Conservation (phyloP, 129 eudicot genomes). For the Ambrosia trifida region DNA sequence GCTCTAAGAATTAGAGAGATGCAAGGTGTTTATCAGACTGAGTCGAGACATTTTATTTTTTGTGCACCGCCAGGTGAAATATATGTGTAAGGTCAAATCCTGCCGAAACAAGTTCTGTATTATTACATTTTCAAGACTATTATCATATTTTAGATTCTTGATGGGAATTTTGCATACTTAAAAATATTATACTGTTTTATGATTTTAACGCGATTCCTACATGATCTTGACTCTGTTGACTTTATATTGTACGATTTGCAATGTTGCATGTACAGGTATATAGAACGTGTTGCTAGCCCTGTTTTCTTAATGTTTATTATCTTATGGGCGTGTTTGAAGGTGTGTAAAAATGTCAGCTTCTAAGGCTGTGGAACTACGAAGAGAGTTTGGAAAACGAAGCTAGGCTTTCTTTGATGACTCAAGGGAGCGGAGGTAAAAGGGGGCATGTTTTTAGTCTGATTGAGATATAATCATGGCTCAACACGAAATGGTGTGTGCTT, state of each 20-base stretch:
- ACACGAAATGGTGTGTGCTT: too few species aligned
- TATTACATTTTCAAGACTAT: constrained; percentile 30
- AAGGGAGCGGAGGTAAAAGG: too few species aligned
- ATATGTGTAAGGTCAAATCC: background rate
- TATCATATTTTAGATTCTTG: constrained; percentile 21
- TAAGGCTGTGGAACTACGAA: too few species aligned
- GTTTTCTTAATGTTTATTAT: background rate
- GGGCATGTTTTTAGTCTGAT: too few species aligned
- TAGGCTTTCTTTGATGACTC: too few species aligned
- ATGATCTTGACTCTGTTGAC: background rate
- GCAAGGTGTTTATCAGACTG: constrained; percentile 11
- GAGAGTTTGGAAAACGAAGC: too few species aligned
- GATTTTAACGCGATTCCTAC: background rate
- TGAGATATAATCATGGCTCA: too few species aligned
- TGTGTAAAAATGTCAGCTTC: background rate
- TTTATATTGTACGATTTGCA: background rate
- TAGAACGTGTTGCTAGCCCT: background rate
- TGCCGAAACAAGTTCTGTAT: constrained; percentile 30
- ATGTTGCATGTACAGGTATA: background rate
- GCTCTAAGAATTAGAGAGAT: constrained; percentile 29
- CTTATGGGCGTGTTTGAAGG: background rate
- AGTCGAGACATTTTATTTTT: constrained; percentile 17
- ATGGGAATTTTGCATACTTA: background rate
- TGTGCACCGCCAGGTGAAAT: constrained; percentile 21
- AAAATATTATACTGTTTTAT: background rate